Evolutionary conservation across 441 rosid species (phyloP).

Genomic region (Syzygium malaccense): DNA sequence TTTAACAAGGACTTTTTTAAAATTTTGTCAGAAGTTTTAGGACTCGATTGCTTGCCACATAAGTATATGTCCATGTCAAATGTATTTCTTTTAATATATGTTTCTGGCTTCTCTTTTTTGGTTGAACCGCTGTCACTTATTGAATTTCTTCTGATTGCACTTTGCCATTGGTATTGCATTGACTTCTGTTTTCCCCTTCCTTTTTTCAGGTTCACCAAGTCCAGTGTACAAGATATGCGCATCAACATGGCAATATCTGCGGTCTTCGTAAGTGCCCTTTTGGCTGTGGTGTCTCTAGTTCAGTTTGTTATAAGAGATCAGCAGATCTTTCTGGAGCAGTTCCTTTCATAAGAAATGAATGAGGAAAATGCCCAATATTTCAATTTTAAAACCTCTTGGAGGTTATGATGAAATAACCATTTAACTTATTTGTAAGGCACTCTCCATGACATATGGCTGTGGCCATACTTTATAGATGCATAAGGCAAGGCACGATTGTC

Average conservation of each 20-base stretch:
- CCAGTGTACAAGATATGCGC: conserved; percentile 46
- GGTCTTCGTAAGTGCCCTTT: conserved; percentile 65
- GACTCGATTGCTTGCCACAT: neutral
- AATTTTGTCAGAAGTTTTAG: neutral
- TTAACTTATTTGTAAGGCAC: neutral
- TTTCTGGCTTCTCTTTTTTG: neutral
- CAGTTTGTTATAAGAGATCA: neutral
- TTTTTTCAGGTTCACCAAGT: conserved; percentile 59
- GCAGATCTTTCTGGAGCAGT: neutral
- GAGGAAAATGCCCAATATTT: neutral
- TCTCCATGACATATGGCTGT: neutral
- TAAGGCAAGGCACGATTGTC: neutral
- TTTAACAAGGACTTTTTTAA: neutral
- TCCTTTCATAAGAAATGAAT: neutral
- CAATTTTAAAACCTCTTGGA: neutral
- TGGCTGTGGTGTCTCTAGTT: neutral
- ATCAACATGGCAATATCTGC: conserved; percentile 86
- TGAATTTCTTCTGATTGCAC: neutral
- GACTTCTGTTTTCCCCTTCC: conserved; percentile 6
- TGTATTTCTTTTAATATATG: neutral
- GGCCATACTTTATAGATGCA: neutral
- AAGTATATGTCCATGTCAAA: neutral
- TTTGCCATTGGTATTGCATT: neutral
- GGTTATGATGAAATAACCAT: neutral
- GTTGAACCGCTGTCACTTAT: neutral